Percentiles rank a stretch among this genome's conserved stretches.
phyloP scores from a whole-genome alignment of 371 early-diverging fungal species.

The Mucor saturninus region DNA sequence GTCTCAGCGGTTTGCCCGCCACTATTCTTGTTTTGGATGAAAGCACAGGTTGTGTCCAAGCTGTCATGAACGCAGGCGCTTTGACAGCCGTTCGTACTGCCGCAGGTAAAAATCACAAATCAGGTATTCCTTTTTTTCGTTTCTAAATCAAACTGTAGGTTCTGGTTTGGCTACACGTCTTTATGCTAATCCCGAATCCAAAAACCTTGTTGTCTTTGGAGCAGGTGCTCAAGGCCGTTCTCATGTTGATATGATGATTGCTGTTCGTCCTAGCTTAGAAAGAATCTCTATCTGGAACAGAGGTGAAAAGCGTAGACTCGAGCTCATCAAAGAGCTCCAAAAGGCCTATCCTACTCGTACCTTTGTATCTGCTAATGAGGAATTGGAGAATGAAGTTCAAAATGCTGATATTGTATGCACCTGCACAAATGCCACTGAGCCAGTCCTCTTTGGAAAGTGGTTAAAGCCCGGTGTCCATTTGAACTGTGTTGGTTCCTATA shows the following conservation, averaged over 20 bases:
- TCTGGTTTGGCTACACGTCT: constrained; percentile 62
- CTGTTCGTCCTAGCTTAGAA: constrained; percentile 48
- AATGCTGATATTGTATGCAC: constrained; percentile 66
- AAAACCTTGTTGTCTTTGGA: constrained; percentile 60
- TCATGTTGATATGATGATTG: constrained; percentile 61
- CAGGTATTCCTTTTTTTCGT: background rate
- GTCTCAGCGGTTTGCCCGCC: constrained; percentile 57
- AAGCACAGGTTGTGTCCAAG: constrained; percentile 51
- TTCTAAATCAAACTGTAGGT: constrained; percentile 28
- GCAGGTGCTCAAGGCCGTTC: constrained; percentile 65
- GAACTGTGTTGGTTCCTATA: constrained; percentile 67
- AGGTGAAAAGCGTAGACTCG: constrained; percentile 45
- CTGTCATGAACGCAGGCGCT: constrained; percentile 61
- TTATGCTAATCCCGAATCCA: constrained; percentile 38
- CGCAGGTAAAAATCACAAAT: constrained; percentile 41
- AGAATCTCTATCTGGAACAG: constrained; percentile 60
- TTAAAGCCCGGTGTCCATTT: constrained; percentile 58
- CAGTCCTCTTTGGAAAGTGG: constrained; percentile 59
- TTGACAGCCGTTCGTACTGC: constrained; percentile 67
- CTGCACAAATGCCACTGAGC: constrained; percentile 57
- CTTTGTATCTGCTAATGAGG: constrained; percentile 38
- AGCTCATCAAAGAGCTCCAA: constrained; percentile 41
- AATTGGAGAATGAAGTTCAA: constrained; percentile 42
- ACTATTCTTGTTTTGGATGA: constrained; percentile 61
- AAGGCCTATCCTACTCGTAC: constrained; percentile 32